These are phyloP conservation scores for Rutidosis leptorrhynchoides DNA, from an alignment of 129 eudicot genomes.

Conservation along the genomic window DNA sequence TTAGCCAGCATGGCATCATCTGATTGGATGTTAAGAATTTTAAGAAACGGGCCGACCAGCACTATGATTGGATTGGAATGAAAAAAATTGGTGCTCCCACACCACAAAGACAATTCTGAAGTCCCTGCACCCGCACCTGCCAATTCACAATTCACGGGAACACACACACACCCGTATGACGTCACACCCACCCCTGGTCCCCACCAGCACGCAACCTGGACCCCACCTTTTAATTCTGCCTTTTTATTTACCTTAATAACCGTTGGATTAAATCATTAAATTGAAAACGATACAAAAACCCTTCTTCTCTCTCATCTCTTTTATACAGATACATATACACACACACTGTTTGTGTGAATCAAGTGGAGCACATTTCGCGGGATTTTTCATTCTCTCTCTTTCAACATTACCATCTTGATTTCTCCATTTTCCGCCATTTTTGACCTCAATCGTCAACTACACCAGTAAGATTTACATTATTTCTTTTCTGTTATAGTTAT, in stretches of 20 bases:
- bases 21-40: no score
- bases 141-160: constrained; percentile 32
- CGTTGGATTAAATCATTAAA: no score
- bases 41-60: no score
- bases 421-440: constrained; percentile 36
- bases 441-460: constrained; percentile 21
- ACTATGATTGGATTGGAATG: constrained; percentile 22
- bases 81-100: not conserved
- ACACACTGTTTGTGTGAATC: constrained; percentile 12
- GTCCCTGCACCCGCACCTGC: constrained; percentile 35
- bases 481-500: no score
- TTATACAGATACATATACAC: no score
- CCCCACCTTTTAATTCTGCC: constrained; percentile 21
- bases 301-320: constrained; percentile 19
- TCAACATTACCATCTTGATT: constrained; percentile 10
- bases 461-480: constrained; percentile 29
- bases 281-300: constrained; percentile 36
- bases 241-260: constrained; percentile 39
- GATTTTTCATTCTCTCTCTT: constrained; percentile 30
- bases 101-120: constrained; percentile 38
- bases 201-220: constrained; percentile 25
- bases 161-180: constrained; percentile 30
- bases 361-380: constrained; percentile 56
- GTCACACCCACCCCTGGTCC: constrained; percentile 22
- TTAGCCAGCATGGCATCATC: no score